A percentile compares a stretch with the other conserved stretches of the same genome.
These are phyloP conservation scores for Silene latifolia DNA, from an alignment of 148 eudicot genomes.

Conservation along the genomic window DNA sequence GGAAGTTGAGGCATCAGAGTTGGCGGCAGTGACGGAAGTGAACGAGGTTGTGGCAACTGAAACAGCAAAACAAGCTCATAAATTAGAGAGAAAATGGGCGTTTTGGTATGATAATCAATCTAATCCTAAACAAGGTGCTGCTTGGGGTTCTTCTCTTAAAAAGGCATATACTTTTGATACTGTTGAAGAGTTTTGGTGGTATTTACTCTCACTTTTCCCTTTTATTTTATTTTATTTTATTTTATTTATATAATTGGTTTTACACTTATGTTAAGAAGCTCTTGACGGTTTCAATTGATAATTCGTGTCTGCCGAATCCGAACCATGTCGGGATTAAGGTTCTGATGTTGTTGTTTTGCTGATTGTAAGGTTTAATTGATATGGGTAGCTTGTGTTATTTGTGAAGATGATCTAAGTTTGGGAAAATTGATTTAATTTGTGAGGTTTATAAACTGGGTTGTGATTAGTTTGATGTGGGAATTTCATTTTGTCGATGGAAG, in stretches of 20 bases:
- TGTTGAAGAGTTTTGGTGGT: conserved; percentile 97
- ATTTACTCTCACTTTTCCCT: conserved; percentile 3
- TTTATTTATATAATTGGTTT: background rate
- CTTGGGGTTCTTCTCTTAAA: conserved; percentile 76
- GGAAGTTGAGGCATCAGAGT: conserved; percentile 20
- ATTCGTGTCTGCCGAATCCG: too few relatives aligned
- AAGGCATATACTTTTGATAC: conserved; percentile 78
- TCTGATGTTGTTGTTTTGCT: too few relatives aligned
- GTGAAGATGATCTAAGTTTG: background rate
- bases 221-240: background rate
- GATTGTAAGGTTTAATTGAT: background rate
- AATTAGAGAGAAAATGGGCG: conserved; percentile 76
- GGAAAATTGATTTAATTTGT: background rate
- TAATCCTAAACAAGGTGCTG: conserved; percentile 86
- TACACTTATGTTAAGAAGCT: too few relatives aligned
- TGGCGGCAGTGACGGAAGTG: conserved; percentile 11
- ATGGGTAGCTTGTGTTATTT: background rate
- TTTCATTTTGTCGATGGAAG: too few relatives aligned
- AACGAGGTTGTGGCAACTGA: conserved; percentile 23
- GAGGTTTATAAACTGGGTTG: too few relatives aligned
- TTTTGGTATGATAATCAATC: conserved; percentile 91
- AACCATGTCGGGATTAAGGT: too few relatives aligned
- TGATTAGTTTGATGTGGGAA: too few relatives aligned
- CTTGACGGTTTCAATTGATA: too few relatives aligned
- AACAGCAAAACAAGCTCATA: conserved; percentile 49